phyloP scores from a whole-genome alignment of 306 rosid genomes.

The Chamaecrista fasciculata region DNA sequence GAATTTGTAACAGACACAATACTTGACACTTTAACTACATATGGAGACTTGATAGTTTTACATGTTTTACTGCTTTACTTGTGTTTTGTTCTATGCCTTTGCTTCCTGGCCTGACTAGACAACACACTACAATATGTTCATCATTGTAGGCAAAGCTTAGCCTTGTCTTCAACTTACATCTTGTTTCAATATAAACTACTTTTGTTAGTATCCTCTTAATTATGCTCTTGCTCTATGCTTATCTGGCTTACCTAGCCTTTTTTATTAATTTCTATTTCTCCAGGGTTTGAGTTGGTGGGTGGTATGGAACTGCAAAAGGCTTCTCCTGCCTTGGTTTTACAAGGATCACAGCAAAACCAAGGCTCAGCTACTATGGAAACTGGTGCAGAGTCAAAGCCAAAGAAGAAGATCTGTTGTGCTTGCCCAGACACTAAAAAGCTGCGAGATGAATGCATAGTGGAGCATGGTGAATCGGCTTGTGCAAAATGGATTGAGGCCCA shows the following conservation, averaged over 20 bases:
- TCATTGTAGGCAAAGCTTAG: background rate
- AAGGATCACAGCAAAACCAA: slow-evolving; percentile 33
- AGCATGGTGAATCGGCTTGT: slow-evolving; percentile 86
- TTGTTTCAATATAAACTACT: background rate
- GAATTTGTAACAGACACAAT: background rate
- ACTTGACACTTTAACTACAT: background rate
- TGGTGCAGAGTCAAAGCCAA: slow-evolving; percentile 50
- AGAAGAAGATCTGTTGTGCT: slow-evolving; percentile 82
- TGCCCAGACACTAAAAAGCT: slow-evolving; percentile 75
- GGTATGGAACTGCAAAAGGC: slow-evolving; percentile 41
- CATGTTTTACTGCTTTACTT: background rate
- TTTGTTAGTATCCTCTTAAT: slow-evolving; percentile 3
- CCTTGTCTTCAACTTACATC: slow-evolving; percentile 2
- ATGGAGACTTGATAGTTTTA: background rate
- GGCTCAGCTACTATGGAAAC: slow-evolving; percentile 16
- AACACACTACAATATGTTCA: background rate
- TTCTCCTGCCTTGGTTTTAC: slow-evolving; percentile 30
- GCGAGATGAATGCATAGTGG: slow-evolving; percentile 85
- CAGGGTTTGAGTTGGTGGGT: slow-evolving; percentile 40
- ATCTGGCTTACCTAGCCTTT: background rate
- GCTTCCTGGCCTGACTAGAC: background rate
- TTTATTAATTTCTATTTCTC: background rate
- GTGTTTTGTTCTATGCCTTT: background rate
- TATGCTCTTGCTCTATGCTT: background rate
- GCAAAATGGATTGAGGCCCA: slow-evolving; percentile 91